Conservation (phyloP, 106 monocot species). For the Dioscorea dumetorum region DNA sequence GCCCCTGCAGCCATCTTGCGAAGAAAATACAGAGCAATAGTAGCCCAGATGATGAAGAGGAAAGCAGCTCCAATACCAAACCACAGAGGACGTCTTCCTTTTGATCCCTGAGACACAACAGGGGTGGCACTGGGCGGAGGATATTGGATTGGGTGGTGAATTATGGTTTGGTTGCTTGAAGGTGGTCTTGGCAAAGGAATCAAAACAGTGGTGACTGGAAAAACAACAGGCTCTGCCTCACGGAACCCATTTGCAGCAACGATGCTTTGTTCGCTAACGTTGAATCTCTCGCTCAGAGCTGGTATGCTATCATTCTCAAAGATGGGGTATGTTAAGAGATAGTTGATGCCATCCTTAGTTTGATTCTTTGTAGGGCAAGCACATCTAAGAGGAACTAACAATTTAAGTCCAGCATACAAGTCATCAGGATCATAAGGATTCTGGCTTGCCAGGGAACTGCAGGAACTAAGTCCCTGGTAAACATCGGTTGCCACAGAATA, state of each 20-base stretch:
- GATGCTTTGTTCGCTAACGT: conserved; percentile 1
- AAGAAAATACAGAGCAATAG: not conserved
- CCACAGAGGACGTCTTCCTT: not conserved
- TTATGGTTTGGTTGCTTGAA: conserved; percentile 1
- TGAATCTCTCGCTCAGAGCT: conserved; percentile 16
- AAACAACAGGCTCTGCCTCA: conserved; percentile 12
- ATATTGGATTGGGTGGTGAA: conserved; percentile 9
- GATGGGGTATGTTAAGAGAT: conserved; percentile 17
- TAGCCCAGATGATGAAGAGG: not conserved
- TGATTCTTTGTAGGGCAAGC: conserved; percentile 26
- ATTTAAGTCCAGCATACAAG: not conserved
- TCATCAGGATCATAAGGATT: conserved; percentile 1
- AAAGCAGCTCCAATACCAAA: conserved; percentile 2
- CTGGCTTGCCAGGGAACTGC: not conserved
- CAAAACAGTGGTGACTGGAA: conserved; percentile 9
- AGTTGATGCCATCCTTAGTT: conserved; percentile 9
- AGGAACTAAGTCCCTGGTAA: conserved; percentile 8
- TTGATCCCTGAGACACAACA: not conserved
- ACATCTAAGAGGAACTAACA: conserved; percentile 25
- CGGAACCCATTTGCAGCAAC: conserved; percentile 14
- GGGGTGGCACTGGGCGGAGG: not conserved
- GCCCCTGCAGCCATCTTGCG: not conserved
- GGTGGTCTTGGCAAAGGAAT: conserved; percentile 22
- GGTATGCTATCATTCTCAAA: conserved; percentile 1
- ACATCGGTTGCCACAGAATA: not conserved